Percentiles rank a stretch among this genome's conserved stretches.
These are phyloP conservation scores for Calonectria pauciramosa DNA, from an alignment of 2,329 filamentous ascomycete species.

Conservation along the genomic window DNA sequence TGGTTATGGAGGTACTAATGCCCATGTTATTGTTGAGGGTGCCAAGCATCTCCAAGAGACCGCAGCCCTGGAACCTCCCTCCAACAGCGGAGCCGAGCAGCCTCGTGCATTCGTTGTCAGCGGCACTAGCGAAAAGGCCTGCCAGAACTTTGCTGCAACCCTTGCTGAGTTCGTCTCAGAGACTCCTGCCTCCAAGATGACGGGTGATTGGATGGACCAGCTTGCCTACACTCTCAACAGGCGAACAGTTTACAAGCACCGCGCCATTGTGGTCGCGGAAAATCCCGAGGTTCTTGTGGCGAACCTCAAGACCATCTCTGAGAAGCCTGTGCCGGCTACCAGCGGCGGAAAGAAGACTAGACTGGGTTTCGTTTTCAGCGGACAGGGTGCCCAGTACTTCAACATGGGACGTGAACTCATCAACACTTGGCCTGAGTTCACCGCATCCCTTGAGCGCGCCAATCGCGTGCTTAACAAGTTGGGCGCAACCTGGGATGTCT, in stretches of 20 bases:
- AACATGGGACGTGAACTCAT: conserved; percentile 52
- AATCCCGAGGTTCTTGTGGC: conserved; percentile 29
- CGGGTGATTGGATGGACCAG: conserved; percentile 8
- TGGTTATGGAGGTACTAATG: conserved; percentile 48
- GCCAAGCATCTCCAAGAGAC: conserved; percentile 36
- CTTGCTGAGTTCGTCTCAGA: conserved; percentile 31
- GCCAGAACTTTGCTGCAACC: conserved; percentile 28
- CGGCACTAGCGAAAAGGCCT: conserved; percentile 36
- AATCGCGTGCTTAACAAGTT: conserved; percentile 5
- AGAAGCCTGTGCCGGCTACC: conserved; percentile 26
- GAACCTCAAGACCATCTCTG: conserved; percentile 19
- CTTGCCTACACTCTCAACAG: conserved; percentile 34
- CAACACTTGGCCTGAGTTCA: conserved; percentile 34
- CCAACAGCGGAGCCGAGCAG: conserved; percentile 1
- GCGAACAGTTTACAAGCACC: conserved; percentile 27
- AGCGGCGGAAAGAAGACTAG: conserved; percentile 22
- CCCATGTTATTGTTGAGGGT: conserved; percentile 44
- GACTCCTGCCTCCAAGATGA: not conserved
- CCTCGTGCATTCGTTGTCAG: conserved; percentile 35
- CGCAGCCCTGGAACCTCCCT: not conserved
- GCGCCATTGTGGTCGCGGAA: conserved; percentile 31
- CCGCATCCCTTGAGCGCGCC: conserved; percentile 25
- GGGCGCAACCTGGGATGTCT: conserved; percentile 24
- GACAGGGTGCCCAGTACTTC: conserved; percentile 55
- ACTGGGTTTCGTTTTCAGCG: conserved; percentile 51